Evolutionary conservation across 768 basidiomycete species (phyloP), one percentile per base, ranked within the genome.

Genomic region (Trametes meyenii): DNA sequence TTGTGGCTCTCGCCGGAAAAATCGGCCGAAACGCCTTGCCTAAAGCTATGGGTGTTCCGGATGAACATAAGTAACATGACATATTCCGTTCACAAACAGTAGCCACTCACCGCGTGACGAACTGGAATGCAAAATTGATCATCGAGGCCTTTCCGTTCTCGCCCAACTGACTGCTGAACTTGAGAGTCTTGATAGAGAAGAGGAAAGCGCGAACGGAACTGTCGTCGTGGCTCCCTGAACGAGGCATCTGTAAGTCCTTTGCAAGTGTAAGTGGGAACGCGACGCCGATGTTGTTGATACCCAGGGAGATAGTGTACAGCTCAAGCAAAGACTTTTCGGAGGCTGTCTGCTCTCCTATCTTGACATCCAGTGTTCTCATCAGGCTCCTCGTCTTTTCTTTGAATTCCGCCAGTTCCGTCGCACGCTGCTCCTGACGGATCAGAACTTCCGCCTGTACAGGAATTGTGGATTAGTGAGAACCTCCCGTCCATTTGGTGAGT

Each of bases 241-340:
- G 77, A 29, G 81, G 80, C 36, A 85, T 67, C 55, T 82, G 83
- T 8, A 90, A 75, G 26, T 84, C 81, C 62, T 81, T 79, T 55
- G 86, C 82, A 55, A 86, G 79, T 0, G 82, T 83, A 26, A 98
- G 78, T 0, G 96, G 96, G 67, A 98, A 92, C 5, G 94, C 96
- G 3, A 94, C 83, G n/a, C 95, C 95, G 38, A 98, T 80, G 66
- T 89, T 86, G 29, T 78, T 76, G 58, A 90, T 77, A 14, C 76
- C 76, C 21, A 91, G 75, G 23, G 79, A 75, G 64, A 90, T 76
- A 55, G 77, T 77, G 62, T 85, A 83, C 46, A 78, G 72, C 62
- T 82, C 80, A 17, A 91, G 68, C 85, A 86, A 87, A 5, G 83
- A 77, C 0, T 77, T 68, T 29, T 76, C 71, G 26, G 64, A 58